phyloP scores from a whole-genome alignment of 2,329 filamentous ascomycete species.

The Hirsutella thompsonii region DNA sequence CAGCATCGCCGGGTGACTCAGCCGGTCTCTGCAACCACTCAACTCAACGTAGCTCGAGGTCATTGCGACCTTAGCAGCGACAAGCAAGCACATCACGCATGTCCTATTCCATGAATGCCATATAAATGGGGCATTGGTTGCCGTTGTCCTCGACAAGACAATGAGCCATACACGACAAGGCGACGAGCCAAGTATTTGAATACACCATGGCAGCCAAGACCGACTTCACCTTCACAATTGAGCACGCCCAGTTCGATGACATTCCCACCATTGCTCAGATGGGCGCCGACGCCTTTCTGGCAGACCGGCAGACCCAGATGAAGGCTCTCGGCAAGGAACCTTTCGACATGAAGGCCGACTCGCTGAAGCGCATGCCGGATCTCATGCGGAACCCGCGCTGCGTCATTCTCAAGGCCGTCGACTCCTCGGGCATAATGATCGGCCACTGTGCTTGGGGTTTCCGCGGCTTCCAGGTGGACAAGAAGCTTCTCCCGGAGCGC shows the following conservation, averaged over 20 bases:
- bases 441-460: conserved; percentile 19
- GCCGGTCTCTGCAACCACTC: not conserved
- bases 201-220: conserved; percentile 6
- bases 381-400: conserved; percentile 10
- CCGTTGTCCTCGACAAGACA: too few relatives aligned
- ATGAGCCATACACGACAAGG: too few relatives aligned
- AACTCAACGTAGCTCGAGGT: not conserved
- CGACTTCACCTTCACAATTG: conserved; percentile 8
- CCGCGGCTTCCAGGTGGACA: conserved; percentile 13
- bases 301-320: conserved; percentile 22
- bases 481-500: conserved; percentile 9
- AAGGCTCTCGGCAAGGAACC: conserved; percentile 16
- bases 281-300: conserved; percentile 14
- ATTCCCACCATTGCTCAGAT: conserved; percentile 16
- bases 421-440: conserved; percentile 14
- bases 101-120: too few relatives aligned
- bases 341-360: conserved; percentile 14
- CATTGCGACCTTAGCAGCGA: not conserved
- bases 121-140: too few relatives aligned
- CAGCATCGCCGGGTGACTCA: conserved; percentile 2
- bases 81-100: not conserved
- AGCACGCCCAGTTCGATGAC: conserved; percentile 11
- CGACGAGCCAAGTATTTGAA: too few relatives aligned
- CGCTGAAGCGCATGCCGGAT: conserved; percentile 10
- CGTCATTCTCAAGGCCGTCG: conserved; percentile 19